Conservation (phyloP, 2,329 filamentous ascomycete species). For the Sporothrix schenckii region DNA sequence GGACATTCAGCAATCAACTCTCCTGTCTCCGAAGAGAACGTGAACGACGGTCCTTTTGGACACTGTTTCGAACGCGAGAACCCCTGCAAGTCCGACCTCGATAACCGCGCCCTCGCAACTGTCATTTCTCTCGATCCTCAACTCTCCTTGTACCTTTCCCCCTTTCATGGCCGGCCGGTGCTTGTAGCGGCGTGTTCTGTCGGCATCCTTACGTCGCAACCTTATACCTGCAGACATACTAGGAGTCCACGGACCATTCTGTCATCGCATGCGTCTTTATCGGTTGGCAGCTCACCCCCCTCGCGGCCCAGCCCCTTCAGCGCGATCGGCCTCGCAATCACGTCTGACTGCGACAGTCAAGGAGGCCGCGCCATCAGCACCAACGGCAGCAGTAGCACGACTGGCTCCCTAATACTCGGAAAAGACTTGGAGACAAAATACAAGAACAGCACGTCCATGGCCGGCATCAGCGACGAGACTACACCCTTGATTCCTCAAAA, state of each 20-base stretch:
- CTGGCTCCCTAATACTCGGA: background rate
- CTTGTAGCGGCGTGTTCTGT: conserved; percentile 38
- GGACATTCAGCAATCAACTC: background rate
- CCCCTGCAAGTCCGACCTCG: background rate
- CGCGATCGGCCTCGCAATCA: conserved; percentile 54
- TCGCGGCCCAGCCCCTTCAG: conserved; percentile 65
- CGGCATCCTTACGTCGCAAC: conserved; percentile 38
- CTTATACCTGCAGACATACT: conserved; percentile 50
- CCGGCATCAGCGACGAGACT: conserved; percentile 60
- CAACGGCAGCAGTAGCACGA: conserved; percentile 32
- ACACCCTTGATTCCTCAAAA: conserved; percentile 61
- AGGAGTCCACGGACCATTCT: conserved; percentile 99
- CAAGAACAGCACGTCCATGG: conserved; percentile 26
- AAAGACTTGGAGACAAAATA: conserved; percentile 27
- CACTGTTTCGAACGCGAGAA: background rate
- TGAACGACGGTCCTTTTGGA: background rate
- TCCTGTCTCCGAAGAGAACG: too few species aligned
- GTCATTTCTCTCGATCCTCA: too few species aligned
- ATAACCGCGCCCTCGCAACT: background rate
- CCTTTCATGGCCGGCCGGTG: conserved; percentile 57
- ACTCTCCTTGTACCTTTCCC: background rate
- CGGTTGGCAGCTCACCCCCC: conserved; percentile 56
- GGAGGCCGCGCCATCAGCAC: conserved; percentile 43
- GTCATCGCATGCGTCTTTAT: conserved; percentile 75
- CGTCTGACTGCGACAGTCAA: conserved; percentile 48